phyloP scores from a whole-genome alignment of 306 rosid genomes.

The Cucurbita moschata region DNA sequence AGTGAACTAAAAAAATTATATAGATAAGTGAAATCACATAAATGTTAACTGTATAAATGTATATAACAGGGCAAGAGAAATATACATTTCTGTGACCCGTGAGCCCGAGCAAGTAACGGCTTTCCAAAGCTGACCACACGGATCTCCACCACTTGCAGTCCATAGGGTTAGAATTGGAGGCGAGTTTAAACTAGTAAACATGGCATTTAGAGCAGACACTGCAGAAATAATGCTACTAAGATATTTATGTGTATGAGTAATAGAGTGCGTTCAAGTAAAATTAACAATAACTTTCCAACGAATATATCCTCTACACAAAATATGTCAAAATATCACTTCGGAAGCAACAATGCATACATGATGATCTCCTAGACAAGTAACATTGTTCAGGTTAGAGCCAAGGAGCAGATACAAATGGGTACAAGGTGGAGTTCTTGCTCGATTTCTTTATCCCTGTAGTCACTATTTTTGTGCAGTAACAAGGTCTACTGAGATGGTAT shows the following conservation, averaged over 20 bases:
- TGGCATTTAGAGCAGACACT: constrained; percentile 35
- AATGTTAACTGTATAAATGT: constrained; percentile 2
- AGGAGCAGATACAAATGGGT: neutral
- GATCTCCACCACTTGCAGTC: constrained; percentile 57
- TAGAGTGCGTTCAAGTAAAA: neutral
- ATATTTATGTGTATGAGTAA: neutral
- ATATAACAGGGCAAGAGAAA: constrained; percentile 12
- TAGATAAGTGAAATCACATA: constrained; percentile 9
- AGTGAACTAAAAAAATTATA: constrained; percentile 41
- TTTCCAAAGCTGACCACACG: constrained; percentile 84
- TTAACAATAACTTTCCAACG: neutral
- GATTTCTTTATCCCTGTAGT: neutral
- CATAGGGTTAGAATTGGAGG: constrained; percentile 55
- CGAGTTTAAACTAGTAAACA: constrained; percentile 50
- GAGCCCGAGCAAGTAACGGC: constrained; percentile 63
- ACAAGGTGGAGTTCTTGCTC: neutral
- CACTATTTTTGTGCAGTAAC: neutral
- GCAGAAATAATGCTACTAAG: constrained; percentile 6
- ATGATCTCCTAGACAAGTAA: neutral
- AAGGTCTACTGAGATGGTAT: neutral
- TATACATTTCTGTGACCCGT: constrained; percentile 75
- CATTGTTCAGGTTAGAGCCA: neutral
- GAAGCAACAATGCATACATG: neutral
- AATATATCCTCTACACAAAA: neutral
- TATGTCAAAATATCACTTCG: neutral